Evolutionary conservation across 129 eudicot genomes (phyloP).

Genomic region (Heracleum sosnowskyi): DNA sequence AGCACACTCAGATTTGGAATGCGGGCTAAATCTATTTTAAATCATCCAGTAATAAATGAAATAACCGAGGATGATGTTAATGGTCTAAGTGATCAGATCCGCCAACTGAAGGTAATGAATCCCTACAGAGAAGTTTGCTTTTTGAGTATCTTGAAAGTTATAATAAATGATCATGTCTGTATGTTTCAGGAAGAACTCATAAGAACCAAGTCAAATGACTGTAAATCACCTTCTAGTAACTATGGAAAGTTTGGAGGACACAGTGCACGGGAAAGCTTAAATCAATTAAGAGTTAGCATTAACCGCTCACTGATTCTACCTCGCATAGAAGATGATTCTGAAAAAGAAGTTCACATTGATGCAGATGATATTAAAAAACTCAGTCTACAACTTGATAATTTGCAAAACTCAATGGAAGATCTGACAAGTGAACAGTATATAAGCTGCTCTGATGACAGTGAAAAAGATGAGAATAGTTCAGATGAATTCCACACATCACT

Average conservation of each 20-base stretch:
- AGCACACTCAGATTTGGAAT: slow-evolving; percentile 93
- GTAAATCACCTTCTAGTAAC: slow-evolving; percentile 31
- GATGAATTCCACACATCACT: slow-evolving; percentile 29
- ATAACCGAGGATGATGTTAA: slow-evolving; percentile 96
- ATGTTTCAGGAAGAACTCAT: slow-evolving; percentile 83
- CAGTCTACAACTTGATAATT: slow-evolving; percentile 50
- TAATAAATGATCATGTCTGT: not conserved
- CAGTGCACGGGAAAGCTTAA: slow-evolving; percentile 86
- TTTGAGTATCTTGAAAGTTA: not conserved
- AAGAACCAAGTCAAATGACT: slow-evolving; percentile 59
- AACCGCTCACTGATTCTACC: slow-evolving; percentile 84
- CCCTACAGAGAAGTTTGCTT: slow-evolving; percentile 2
- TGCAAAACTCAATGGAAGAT: slow-evolving; percentile 57
- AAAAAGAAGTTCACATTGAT: slow-evolving; percentile 47
- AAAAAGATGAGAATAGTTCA: slow-evolving; percentile 50
- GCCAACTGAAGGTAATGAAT: slow-evolving; percentile 73
- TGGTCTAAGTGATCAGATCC: slow-evolving; percentile 79
- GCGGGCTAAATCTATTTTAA: slow-evolving; percentile 56
- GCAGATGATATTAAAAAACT: slow-evolving; percentile 69
- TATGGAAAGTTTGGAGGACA: slow-evolving; percentile 32
- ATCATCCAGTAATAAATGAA: slow-evolving; percentile 81
- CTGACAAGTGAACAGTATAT: slow-evolving; percentile 63
- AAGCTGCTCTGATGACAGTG: slow-evolving; percentile 71
- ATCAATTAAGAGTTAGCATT: slow-evolving; percentile 75
- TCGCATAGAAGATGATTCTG: slow-evolving; percentile 36